Base-by-base conservation (phyloP, 2,329 filamentous ascomycete species). In the Didymella arachidicola region DNA sequence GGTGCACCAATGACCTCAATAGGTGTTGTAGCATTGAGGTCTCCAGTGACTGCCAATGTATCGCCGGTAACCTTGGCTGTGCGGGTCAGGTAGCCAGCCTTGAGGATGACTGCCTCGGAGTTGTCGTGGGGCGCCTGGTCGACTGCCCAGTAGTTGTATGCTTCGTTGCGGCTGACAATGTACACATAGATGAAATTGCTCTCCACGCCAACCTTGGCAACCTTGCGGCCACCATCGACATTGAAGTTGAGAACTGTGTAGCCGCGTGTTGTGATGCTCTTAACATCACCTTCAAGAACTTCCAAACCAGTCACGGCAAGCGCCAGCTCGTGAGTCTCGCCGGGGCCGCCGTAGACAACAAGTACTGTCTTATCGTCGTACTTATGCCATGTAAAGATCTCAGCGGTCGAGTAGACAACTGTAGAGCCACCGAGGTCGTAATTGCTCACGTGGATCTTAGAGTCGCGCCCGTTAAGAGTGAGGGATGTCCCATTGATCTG, bases 71-170 rank as follows among this genome's bases (percentile, higher is more conserved):
- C 72, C 2, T 81, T 80, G 0, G 87, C 87, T 0, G 83, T 86
- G 7, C 89, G 84, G 34, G 90, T 71, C 0, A 91, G 80, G 67
- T 91, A 89, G 10, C 86, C 85, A 0, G 84, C 87, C 59, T 87
- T 84, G 49, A 88, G 75, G 39, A 91, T 86, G 18, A 89, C 80
- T 6, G 74, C 65, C 39, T 63, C 66, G 1, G 72, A 67, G 11
- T 65, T 63, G 45, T 72, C 67, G 56, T 74, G 71, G 16, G 70
- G 65, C 0, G 69, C 68, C 57, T 72, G 71, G 26, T 89, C 83
- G 2, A 88, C 78, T 0, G 86, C 84, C 88, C 88, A 91, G 74
- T 89, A 89, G 61, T 87, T 85, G 74, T 90, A 91, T 0, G 88
- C 89, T 12, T 83, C 79, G 61, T 89, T 86, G 42, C 88, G 85